Conservation (phyloP, 1,284 basidiomycete species). For the Salmacisia buchloeana region DNA sequence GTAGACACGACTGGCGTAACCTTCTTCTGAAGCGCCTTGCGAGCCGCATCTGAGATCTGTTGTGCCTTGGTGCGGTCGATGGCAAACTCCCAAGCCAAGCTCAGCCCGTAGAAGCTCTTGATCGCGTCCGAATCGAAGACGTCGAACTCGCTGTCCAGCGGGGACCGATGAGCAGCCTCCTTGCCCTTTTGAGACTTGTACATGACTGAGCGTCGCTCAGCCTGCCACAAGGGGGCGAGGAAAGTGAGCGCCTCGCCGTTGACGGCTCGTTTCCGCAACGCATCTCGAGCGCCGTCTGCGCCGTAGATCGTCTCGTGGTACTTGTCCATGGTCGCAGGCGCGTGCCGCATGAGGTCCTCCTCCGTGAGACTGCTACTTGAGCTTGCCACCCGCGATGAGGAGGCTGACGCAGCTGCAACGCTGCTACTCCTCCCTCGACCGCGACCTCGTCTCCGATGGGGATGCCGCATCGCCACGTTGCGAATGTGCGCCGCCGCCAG, state of each 20-base stretch:
- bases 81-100: slow-evolving; percentile 2
- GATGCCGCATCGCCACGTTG: neutral
- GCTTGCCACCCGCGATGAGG: neutral
- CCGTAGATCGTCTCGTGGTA: slow-evolving; percentile 2
- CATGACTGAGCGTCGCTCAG: neutral
- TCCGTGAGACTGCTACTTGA: neutral
- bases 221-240: neutral
- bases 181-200: neutral
- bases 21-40: neutral
- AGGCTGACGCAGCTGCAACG: neutral
- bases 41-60: neutral
- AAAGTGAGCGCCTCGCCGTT: slow-evolving; percentile 1
- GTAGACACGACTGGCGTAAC: neutral
- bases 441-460: neutral
- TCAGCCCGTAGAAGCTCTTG: neutral
- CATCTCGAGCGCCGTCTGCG: neutral
- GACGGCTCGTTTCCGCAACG: neutral
- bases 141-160: neutral
- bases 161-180: neutral
- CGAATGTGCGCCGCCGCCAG: neutral
- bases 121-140: no score
- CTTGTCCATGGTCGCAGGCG: neutral
- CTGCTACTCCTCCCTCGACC: neutral
- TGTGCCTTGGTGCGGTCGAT: neutral
- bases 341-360: neutral